Evolutionary conservation across 1,284 basidiomycete genomes (phyloP).

Genomic region (Pascua guehoae): DNA sequence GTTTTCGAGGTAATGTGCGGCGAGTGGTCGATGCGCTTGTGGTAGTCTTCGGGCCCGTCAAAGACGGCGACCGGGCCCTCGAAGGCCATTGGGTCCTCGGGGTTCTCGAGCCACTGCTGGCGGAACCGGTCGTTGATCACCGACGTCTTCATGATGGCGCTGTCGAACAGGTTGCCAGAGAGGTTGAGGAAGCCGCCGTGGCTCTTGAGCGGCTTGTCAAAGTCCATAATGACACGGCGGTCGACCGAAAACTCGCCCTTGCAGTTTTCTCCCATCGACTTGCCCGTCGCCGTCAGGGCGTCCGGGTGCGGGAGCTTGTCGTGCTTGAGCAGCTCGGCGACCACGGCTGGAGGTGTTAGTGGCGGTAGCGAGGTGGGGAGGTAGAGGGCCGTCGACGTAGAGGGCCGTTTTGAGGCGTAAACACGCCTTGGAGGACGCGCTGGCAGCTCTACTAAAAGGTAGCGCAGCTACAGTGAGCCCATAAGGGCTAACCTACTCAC

Average conservation of each 20-base stretch:
- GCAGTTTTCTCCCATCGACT: conserved; percentile 39
- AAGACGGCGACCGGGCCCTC: conserved; percentile 49
- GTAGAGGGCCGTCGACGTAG: background rate
- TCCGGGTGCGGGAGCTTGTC: conserved; percentile 38
- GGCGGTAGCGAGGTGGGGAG: background rate
- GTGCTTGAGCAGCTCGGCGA: conserved; percentile 40
- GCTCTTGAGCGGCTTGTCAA: conserved; percentile 35
- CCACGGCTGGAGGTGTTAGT: conserved; percentile 22
- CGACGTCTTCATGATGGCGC: conserved; percentile 50
- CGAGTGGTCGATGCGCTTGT: conserved; percentile 36
- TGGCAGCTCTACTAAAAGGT: too few relatives aligned
- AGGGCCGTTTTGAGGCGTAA: too few relatives aligned
- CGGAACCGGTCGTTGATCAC: conserved; percentile 43
- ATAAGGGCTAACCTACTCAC: conserved; percentile 15
- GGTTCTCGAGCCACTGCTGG: conserved; percentile 44
- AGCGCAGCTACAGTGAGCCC: too few relatives aligned
- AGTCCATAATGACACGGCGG: conserved; percentile 42
- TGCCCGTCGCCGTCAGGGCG: conserved; percentile 40
- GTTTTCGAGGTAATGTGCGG: conserved; percentile 31
- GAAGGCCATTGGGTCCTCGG: conserved; percentile 47
- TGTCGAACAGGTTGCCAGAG: conserved; percentile 47
- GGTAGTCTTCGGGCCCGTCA: conserved; percentile 49
- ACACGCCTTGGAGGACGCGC: too few relatives aligned
- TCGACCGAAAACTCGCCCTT: conserved; percentile 38
- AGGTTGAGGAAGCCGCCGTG: conserved; percentile 48